These are phyloP conservation scores for Fusarium ambrosium DNA, from an alignment of 2,329 filamentous ascomycete species.

Conservation along the genomic window DNA sequence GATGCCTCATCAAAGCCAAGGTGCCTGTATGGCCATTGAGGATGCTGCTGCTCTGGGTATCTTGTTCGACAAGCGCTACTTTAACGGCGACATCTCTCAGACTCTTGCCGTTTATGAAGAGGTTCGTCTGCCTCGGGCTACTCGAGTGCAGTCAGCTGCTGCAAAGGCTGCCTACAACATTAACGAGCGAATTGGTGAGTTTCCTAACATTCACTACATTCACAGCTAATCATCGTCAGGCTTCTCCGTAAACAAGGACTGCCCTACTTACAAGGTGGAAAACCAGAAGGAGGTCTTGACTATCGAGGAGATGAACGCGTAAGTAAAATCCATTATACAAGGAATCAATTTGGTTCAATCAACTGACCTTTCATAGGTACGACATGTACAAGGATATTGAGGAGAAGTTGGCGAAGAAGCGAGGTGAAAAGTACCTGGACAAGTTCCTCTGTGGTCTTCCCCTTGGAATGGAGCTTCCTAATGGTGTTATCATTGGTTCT, in stretches of 20 bases:
- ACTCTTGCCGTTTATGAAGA: conserved; percentile 64
- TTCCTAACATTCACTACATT: fast-evolving
- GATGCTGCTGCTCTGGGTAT: conserved; percentile 74
- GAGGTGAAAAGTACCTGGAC: conserved; percentile 52
- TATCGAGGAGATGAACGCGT: conserved; percentile 78
- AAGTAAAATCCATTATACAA: conserved; percentile 46
- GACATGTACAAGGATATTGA: conserved; percentile 71
- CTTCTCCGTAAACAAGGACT: conserved; percentile 72
- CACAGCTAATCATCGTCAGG: conserved; percentile 52
- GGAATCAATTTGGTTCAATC: no score
- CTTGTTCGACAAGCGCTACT: conserved; percentile 65
- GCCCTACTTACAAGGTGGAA: conserved; percentile 71
- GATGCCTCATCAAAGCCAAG: conserved; percentile 79
- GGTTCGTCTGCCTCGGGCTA: conserved; percentile 67
- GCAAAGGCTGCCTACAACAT: conserved; percentile 72
- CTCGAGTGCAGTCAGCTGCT: conserved; percentile 68
- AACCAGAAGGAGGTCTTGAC: conserved; percentile 73
- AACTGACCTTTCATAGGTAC: conserved; percentile 56
- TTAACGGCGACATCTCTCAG: conserved; percentile 62
- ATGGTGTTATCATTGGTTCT: conserved; percentile 57
- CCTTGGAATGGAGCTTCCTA: conserved; percentile 63
- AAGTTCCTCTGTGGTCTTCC: conserved; percentile 61
- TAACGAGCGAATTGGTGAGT: conserved; percentile 70
- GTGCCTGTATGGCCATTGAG: conserved; percentile 77
- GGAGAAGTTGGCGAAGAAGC: conserved; percentile 57